Percentiles rank a stretch among this genome's conserved stretches.
Conservation (phyloP, 345 rosid species). For the Iberis pinnata region DNA sequence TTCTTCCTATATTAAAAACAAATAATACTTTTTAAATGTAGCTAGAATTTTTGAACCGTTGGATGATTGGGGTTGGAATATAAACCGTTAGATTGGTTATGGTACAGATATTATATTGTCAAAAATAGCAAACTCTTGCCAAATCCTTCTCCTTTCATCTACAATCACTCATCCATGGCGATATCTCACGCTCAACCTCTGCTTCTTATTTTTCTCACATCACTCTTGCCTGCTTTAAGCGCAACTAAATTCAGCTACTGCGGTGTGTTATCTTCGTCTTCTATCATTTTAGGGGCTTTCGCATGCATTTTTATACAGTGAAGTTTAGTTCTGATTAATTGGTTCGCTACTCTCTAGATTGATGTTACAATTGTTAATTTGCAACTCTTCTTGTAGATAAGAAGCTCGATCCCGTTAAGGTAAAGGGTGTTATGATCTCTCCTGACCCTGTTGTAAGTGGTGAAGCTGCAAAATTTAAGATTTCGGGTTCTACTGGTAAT, state of each 20-base stretch:
- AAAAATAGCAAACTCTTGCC: too few species aligned
- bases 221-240: slow-evolving; percentile 17
- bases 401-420: slow-evolving; percentile 37
- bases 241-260: slow-evolving; percentile 29
- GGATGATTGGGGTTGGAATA: too few species aligned
- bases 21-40: too few species aligned
- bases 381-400: slow-evolving; percentile 33
- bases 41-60: too few species aligned
- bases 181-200: slow-evolving; percentile 21
- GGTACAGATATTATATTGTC: too few species aligned
- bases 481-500: slow-evolving; percentile 54
- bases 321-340: too few species aligned
- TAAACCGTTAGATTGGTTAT: too few species aligned
- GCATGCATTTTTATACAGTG: too few species aligned
- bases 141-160: slow-evolving; percentile 1
- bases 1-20: too few species aligned
- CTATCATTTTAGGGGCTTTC: background rate
- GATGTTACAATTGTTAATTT: too few species aligned
- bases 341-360: too few species aligned
- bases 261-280: slow-evolving; percentile 21
- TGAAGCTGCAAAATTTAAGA: slow-evolving; percentile 44
- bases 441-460: slow-evolving; percentile 55
- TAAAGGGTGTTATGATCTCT: slow-evolving; percentile 42
- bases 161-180: slow-evolving; percentile 28
- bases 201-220: slow-evolving; percentile 24